These are phyloP conservation scores for Cercospora beticola DNA, from an alignment of 2,329 filamentous ascomycete genomes.

Conservation along the genomic window DNA sequence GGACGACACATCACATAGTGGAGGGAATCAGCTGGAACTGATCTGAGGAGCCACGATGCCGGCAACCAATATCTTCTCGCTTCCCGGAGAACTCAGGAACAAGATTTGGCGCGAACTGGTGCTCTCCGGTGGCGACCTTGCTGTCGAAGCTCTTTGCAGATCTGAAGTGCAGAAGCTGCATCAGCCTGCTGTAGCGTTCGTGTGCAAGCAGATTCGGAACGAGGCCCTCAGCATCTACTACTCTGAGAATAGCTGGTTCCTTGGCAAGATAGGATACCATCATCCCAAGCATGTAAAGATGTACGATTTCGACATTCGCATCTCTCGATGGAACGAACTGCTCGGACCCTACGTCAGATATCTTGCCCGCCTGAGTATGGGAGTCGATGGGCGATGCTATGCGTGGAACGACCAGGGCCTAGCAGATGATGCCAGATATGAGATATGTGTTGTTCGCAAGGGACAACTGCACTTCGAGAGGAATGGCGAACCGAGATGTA, in stretches of 20 bases:
- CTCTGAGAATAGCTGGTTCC: constrained; percentile 25
- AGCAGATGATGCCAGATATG: constrained; percentile 19
- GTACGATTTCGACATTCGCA: constrained; percentile 23
- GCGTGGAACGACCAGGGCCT: constrained; percentile 21
- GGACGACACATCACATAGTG: neutral
- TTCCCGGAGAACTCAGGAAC: constrained; percentile 24
- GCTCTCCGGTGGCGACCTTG: constrained; percentile 4
- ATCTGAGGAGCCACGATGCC: neutral
- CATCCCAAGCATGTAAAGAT: constrained; percentile 17
- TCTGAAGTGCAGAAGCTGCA: constrained; percentile 14
- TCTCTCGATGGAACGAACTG: constrained; percentile 17
- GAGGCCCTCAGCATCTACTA: constrained; percentile 28
- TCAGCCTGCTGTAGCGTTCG: constrained; percentile 23
- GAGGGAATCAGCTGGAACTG: neutral
- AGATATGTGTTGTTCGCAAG: constrained; percentile 17
- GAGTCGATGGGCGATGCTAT: constrained; percentile 24
- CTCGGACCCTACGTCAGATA: constrained; percentile 16
- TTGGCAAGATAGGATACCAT: constrained; percentile 26
- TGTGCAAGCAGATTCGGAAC: constrained; percentile 19
- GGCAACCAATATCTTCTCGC: constrained; percentile 2
- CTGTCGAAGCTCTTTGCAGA: constrained; percentile 23
- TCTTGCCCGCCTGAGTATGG: constrained; percentile 19
- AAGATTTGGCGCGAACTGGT: constrained; percentile 21
- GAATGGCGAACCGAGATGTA: constrained; percentile 22
- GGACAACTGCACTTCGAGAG: constrained; percentile 21